A percentile compares a stretch with the other conserved stretches of the same genome.
Evolutionary conservation across 2,329 filamentous ascomycete species (phyloP).

Genomic region (Fusarium bactridioides): DNA sequence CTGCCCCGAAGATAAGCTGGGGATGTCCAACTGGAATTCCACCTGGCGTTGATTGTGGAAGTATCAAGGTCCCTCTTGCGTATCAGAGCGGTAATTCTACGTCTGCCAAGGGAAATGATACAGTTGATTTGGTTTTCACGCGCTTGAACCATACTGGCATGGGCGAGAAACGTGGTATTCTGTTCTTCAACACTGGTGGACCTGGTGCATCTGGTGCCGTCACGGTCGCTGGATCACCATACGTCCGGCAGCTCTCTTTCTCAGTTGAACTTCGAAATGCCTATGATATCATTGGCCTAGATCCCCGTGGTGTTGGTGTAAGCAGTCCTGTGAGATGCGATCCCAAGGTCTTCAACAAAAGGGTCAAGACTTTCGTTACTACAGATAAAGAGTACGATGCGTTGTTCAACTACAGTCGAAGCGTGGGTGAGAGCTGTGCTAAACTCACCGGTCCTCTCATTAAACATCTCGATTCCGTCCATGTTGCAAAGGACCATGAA

Average conservation of each 20-base stretch:
- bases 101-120: slow-evolving; percentile 3
- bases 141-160: slow-evolving; percentile 29
- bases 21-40: slow-evolving; percentile 15
- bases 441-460: slow-evolving; percentile 36
- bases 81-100: slow-evolving; percentile 29
- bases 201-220: slow-evolving; percentile 24
- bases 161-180: slow-evolving; percentile 11
- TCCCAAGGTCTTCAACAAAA: slow-evolving; percentile 33
- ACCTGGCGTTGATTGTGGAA: slow-evolving; percentile 28
- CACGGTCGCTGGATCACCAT: slow-evolving; percentile 12
- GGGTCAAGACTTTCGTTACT: slow-evolving; percentile 19
- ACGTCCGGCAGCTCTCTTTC: slow-evolving; percentile 14
- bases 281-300: slow-evolving; percentile 55
- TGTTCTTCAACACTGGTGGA: slow-evolving; percentile 38
- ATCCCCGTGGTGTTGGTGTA: slow-evolving; percentile 53
- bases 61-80: slow-evolving; percentile 25
- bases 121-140: slow-evolving; percentile 4
- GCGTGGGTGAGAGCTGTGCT: slow-evolving; percentile 33
- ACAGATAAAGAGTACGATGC: slow-evolving; percentile 14
- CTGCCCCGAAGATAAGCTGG: slow-evolving; percentile 5
- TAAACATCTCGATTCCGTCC: slow-evolving; percentile 34
- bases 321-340: slow-evolving; percentile 53
- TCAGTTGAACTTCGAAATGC: slow-evolving; percentile 29
- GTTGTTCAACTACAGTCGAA: slow-evolving; percentile 15
- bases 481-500: slow-evolving; percentile 37